A percentile compares a stretch with the other conserved stretches of the same genome.
These are phyloP conservation scores for Malus sylvestris DNA, from an alignment of 306 rosid genomes.

Conservation along the genomic window DNA sequence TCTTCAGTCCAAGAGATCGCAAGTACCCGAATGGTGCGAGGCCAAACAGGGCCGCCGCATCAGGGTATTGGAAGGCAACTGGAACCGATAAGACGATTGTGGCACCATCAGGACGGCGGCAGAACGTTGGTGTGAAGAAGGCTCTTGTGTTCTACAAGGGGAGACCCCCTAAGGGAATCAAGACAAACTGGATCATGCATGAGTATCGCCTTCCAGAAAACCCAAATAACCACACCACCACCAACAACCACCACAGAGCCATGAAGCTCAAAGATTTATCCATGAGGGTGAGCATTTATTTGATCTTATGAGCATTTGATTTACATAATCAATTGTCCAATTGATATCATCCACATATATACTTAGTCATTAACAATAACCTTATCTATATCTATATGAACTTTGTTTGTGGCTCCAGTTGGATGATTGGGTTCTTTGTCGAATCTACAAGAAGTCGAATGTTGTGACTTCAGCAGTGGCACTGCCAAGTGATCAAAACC, in stretches of 20 bases:
- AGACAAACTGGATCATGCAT: conserved; percentile 1
- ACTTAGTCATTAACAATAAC: background rate
- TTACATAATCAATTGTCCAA: too few relatives aligned
- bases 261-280: background rate
- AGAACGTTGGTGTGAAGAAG: background rate
- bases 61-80: background rate
- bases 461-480: background rate
- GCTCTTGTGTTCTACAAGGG: conserved; percentile 3
- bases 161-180: background rate
- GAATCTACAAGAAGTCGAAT: background rate
- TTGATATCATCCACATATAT: background rate
- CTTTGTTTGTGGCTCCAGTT: background rate
- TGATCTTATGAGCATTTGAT: background rate
- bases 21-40: conserved; percentile 63
- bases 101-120: background rate
- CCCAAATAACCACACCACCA: background rate
- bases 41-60: conserved; percentile 56
- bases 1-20: conserved; percentile 53
- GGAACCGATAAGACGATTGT: conserved; percentile 1
- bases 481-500: background rate
- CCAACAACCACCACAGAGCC: background rate
- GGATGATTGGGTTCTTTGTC: conserved; percentile 3
- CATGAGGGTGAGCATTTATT: background rate
- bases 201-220: background rate
- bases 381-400: background rate